Base-by-base conservation (phyloP, 768 basidiomycete genomes). In the Paxillus involutus region DNA sequence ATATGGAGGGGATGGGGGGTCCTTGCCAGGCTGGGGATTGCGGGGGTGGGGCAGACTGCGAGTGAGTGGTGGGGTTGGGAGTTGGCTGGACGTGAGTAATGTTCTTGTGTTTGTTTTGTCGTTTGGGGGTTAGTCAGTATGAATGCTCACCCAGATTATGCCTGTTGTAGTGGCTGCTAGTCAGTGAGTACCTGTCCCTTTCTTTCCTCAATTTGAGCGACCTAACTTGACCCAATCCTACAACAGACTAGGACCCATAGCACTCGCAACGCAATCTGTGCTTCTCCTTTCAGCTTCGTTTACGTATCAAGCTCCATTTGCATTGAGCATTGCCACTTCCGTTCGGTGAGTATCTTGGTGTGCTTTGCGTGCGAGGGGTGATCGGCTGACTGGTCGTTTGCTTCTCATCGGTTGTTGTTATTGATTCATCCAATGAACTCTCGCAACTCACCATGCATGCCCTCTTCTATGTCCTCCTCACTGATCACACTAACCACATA, bases 11-110 rank as follows among this genome's bases (percentile, higher is more conserved):
- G 77, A 51, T 77, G 94, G 17, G 83, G 86, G 1, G 70, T 89
- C 8, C 69, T 98, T 40, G 75, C 87, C 6, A 83, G 81, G 41
- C 77, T 98, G 0, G 92, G 95, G 0, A 62, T 95, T 4, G 89
- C 90, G 10, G 94, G 96, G 10, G 83, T 92, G 19, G 51, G 85
- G 0, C 92, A 94, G 68, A 87, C 83, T 4, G 91, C 91, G 1
- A 85, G 84, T 4, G 96, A 97, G 70, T 98, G 95, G 96, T 98
- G 95, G 94, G 87, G 89, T 37, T 96, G 96, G 96, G 94, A 97
- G 71, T 79, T 93, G 6, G 71, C 89, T 32, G 86, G 85, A 21
- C 73, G 69, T 70, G 52, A 60, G 69, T 61, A 19, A 1, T 14
- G 0, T 42, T 35, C 16, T 44, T 17, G 45, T 14, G 13, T 13